phyloP scores from a whole-genome alignment of 164 flowering plant species.

The Umbilicus rupestris region DNA sequence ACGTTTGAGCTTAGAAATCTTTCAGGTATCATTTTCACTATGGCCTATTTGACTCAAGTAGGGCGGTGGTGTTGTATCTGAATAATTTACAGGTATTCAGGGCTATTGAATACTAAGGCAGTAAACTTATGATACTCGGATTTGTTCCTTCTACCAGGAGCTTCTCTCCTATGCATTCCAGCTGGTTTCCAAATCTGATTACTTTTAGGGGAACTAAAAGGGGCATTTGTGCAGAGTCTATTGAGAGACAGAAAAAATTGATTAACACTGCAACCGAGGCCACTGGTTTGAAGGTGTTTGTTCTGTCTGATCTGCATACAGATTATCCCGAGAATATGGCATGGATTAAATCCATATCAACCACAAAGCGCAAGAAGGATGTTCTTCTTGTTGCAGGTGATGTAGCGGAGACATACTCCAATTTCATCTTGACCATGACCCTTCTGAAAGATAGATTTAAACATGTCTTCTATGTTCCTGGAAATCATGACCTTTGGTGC shows the following conservation, averaged over 20 bases:
- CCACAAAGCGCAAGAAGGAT: constrained; percentile 29
- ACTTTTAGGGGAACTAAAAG: background rate
- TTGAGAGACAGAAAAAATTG: background rate
- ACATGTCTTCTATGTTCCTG: constrained; percentile 63
- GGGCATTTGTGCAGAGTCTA: background rate
- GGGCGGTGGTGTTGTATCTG: no score
- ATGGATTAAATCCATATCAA: constrained; percentile 48
- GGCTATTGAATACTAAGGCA: no score
- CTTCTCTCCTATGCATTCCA: background rate
- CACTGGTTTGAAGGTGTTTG: constrained; percentile 41
- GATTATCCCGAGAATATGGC: constrained; percentile 68
- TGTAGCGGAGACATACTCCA: constrained; percentile 55
- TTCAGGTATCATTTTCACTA: no score
- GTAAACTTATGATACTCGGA: background rate
- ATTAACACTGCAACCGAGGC: background rate
- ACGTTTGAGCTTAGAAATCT: no score
- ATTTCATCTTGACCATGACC: constrained; percentile 59
- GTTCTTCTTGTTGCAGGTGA: constrained; percentile 79
- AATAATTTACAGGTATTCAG: no score
- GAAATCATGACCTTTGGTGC: constrained; percentile 78
- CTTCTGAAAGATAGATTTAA: constrained; percentile 48
- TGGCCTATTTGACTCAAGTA: no score
- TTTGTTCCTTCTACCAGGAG: background rate
- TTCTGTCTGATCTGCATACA: constrained; percentile 69
- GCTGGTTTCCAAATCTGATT: background rate